Percentiles rank a stretch among this genome's conserved stretches.
phyloP scores from a whole-genome alignment of 169 alveolate species.

The Plasmodium vinckei region DNA sequence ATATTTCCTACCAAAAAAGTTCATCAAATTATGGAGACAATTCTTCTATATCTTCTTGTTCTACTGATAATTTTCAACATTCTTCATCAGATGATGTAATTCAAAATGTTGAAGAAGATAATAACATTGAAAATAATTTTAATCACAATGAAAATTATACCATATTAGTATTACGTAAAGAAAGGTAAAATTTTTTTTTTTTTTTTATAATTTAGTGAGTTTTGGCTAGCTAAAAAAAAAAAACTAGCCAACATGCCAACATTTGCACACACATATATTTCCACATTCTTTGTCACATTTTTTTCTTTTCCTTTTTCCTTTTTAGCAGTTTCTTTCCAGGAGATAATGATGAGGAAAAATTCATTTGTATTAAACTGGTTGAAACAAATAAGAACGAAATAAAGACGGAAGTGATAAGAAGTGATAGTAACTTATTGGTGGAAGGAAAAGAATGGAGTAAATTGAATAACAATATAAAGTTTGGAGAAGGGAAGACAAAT shows the following conservation, averaged over 20 bases:
- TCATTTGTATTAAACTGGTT: slow-evolving; percentile 45
- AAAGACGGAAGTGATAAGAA: background rate
- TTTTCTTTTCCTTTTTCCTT: background rate
- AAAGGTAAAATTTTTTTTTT: slow-evolving; percentile 22
- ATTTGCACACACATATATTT: background rate
- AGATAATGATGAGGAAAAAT: slow-evolving; percentile 34
- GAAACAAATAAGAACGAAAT: slow-evolving; percentile 3
- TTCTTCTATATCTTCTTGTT: slow-evolving; percentile 16
- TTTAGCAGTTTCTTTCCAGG: slow-evolving; percentile 22
- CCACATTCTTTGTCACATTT: background rate
- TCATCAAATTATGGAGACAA: background rate
- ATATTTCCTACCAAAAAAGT: no score
- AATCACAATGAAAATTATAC: slow-evolving; percentile 20
- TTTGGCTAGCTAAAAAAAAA: background rate
- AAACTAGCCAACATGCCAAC: background rate
- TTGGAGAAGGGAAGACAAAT: slow-evolving; percentile 1
- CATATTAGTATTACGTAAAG: slow-evolving; percentile 16
- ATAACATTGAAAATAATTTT: background rate
- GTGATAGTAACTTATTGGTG: slow-evolving; percentile 2
- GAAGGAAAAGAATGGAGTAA: slow-evolving; percentile 24
- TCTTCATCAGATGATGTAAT: slow-evolving; percentile 15
- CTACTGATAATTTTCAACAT: background rate
- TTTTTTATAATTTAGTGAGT: background rate
- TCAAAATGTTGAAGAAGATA: slow-evolving; percentile 2
- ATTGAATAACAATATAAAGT: slow-evolving; percentile 1